These are phyloP conservation scores for Lumnitzera racemosa DNA, from an alignment of 345 rosid species.

Conservation along the genomic window DNA sequence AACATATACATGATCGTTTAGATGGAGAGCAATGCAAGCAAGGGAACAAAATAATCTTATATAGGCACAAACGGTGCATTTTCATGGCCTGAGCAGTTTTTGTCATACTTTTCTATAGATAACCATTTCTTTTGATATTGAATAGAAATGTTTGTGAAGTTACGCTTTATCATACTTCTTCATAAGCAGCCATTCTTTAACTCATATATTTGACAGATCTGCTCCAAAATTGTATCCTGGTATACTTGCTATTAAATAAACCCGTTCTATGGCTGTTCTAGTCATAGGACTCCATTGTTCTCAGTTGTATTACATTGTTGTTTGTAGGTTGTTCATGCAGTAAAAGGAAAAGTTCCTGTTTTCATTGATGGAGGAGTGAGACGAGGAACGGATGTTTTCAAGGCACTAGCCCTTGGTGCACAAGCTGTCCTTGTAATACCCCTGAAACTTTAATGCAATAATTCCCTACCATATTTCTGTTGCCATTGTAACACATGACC, in stretches of 20 bases:
- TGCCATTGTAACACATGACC: neutral
- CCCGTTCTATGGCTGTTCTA: neutral
- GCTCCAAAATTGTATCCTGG: no score
- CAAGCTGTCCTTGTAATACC: conserved; percentile 74
- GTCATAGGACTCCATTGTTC: neutral
- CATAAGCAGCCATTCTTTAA: no score
- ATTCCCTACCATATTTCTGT: neutral
- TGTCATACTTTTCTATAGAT: no score
- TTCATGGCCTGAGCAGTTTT: no score
- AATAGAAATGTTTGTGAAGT: no score
- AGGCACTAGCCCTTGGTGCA: conserved; percentile 89
- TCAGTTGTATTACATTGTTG: neutral
- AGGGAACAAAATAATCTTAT: no score
- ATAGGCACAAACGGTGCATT: no score
- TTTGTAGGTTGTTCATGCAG: conserved; percentile 61
- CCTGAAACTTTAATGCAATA: neutral
- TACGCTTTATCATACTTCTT: no score
- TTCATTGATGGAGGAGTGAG: conserved; percentile 80
- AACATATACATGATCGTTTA: no score
- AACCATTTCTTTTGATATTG: no score
- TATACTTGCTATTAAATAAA: neutral
- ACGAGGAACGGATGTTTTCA: conserved; percentile 82
- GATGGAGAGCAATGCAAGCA: no score
- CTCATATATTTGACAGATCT: no score
- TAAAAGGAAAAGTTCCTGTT: conserved; percentile 67